A percentile compares a stretch with the other conserved stretches of the same genome.
phyloP scores from a whole-genome alignment of 768 basidiomycete species.

The Tricholoma hemisulphureum region DNA sequence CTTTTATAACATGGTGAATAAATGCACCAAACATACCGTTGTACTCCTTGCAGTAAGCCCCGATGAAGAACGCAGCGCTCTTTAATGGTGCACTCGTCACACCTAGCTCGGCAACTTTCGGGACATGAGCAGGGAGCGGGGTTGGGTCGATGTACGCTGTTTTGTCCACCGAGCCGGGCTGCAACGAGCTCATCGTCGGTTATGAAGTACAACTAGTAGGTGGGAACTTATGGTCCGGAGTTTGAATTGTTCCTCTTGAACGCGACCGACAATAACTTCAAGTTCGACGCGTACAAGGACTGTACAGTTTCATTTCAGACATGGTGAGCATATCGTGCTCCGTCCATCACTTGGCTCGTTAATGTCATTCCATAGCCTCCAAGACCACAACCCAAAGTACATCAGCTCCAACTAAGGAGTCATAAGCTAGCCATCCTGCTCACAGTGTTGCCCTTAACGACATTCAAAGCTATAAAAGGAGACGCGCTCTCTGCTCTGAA shows the following conservation, averaged over 20 bases:
- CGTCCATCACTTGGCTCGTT: background rate
- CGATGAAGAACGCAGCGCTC: constrained; percentile 96
- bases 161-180: constrained; percentile 45
- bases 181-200: constrained; percentile 52
- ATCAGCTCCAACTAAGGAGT: constrained; percentile 69
- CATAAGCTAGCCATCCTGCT: constrained; percentile 69
- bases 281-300: too few relatives aligned
- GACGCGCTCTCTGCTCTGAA: constrained; percentile 62
- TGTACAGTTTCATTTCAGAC: constrained; percentile 4
- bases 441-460: constrained; percentile 51
- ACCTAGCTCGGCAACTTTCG: constrained; percentile 86
- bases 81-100: constrained; percentile 91
- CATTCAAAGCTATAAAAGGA: constrained; percentile 57
- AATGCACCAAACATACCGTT: constrained; percentile 69
- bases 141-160: constrained; percentile 62
- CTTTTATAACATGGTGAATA: background rate
- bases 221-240: constrained; percentile 28
- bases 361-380: constrained; percentile 37
- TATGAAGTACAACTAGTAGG: constrained; percentile 11
- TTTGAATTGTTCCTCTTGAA: constrained; percentile 15
- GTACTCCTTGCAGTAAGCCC: constrained; percentile 91
- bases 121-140: constrained; percentile 60
- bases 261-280: constrained; percentile 8
- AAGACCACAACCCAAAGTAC: constrained; percentile 56
- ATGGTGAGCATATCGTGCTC: constrained; percentile 23